Evolutionary conservation across 2,329 filamentous ascomycete genomes (phyloP), one percentile per base, ranked within the genome.

Genomic region (Talaromyces verruculosus): DNA sequence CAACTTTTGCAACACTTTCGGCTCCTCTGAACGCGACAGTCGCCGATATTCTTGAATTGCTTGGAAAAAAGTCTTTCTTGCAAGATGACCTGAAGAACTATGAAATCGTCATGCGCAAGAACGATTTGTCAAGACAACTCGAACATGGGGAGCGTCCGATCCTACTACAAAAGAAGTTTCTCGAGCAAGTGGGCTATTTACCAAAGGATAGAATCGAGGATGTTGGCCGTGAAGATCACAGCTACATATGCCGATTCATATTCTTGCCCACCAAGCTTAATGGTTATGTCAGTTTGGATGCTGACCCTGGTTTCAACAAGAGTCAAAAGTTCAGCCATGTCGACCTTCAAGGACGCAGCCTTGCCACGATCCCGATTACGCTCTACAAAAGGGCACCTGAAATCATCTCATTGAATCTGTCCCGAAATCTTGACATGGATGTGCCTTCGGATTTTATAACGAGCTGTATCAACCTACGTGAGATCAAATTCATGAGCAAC

Each of bases 391-490:
- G 93, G 76, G 91, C 94, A 0, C 84, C 87, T 11, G 95, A 99
- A 74, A 98, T 99, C 71, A 94, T 96, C 64, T 96, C 93, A 0
- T 85, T 99, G 45, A 98, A 99, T 74, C 83, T 99, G 10, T 98
- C 95, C 0, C 88, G 92, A 43, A 99, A 99, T 72, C 81, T 98
- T 53, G 95, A 93, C 0, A 84, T 99, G 33, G 92, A 97, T 72
- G 89, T 99, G 15, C 95, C 95, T 0, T 92, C 93, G 74, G 95
- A 99, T 77, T 99, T 99, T 75, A 93, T 99, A 64, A 92, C 96
- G 76, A 91, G 92, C 33, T 99, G 95, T 79, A 88, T 90, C 71
- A 93, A 94, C 73, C 82, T 99, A 22, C 88, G 94, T 61, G 95
- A 99, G 76, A 95, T 99, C 83, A 97, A 96, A 74, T 99, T 91